Evolutionary conservation across 2,329 filamentous ascomycete genomes (phyloP), one percentile per base, ranked within the genome.

Genomic region (Colletotrichum liaoningense): DNA sequence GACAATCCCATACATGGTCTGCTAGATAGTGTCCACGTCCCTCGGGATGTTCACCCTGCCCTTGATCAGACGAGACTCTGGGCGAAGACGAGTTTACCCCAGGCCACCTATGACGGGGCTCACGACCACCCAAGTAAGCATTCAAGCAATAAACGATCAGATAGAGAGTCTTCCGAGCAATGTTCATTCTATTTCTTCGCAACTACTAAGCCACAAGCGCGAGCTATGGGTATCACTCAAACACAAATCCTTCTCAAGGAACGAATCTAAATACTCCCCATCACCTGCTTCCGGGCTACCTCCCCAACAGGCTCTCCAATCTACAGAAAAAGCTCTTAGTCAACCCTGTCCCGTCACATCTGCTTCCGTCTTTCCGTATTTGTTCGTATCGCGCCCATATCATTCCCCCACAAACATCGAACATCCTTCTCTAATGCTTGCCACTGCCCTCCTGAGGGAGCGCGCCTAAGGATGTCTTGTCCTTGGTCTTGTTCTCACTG

Each of bases 261-360:
- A 24, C 24, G 7, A 42, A 46, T 55, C 24, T 12, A 68, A 55
- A 55, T 42, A 33, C n/a, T 22, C 46, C 57, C 22, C 22, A 11
- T 30, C n/a, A 30, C 16, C 57, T 55, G 22, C 65, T 63, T 35
- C 54, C 33, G n/a, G 35, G 69, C 33, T 42, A 63, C 54, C 38
- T 54, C 38, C 63, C 69, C 58, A 62, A 72, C 46, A 63, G 57
- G 14, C 54, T 42, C 58, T 69, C 65, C 65, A 72, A 63, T 11
- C 30, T 63, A 58, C 42, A 28, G 24, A 49, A 14, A 14, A 63
- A 64, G 49, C 33, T 71, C 12, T 26, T 7, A 14, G 2, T 26
- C 35, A 16, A 38, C 22, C 22, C 28, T 49, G 22, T 16, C 19
- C 33, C 19, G 22, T 55, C 46, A 42, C 30, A 49, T 22, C 16